Evolutionary conservation across 2,329 filamentous ascomycete genomes (phyloP).

Genomic region (Cordyceps sp.): DNA sequence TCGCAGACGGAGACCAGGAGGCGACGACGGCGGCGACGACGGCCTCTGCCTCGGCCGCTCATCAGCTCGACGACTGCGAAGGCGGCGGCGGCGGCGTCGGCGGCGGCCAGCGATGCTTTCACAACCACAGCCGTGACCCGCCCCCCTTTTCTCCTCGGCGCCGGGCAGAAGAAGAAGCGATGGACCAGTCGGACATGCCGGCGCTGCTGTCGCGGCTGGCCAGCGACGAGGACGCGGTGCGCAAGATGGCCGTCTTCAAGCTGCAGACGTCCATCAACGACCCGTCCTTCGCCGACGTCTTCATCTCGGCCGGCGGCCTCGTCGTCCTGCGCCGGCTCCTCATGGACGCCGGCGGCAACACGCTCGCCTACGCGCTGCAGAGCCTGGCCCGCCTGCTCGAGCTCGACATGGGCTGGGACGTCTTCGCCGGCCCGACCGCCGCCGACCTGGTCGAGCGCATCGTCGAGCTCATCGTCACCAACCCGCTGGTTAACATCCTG

Average conservation of each 20-base stretch:
- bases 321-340: slow-evolving; percentile 67
- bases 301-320: slow-evolving; percentile 79
- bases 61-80: neutral
- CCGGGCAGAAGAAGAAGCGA: slow-evolving; percentile 10
- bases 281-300: slow-evolving; percentile 89
- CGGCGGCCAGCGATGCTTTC: too few relatives aligned
- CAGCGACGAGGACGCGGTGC: slow-evolving; percentile 70
- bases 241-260: slow-evolving; percentile 99
- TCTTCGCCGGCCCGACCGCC: slow-evolving; percentile 46
- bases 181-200: slow-evolving; percentile 54
- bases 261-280: slow-evolving; percentile 91
- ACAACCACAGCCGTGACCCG: neutral
- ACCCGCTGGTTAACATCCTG: slow-evolving; percentile 93
- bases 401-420: slow-evolving; percentile 96
- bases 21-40: too few relatives aligned
- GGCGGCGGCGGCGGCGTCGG: too few relatives aligned
- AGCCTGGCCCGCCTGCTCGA: slow-evolving; percentile 77
- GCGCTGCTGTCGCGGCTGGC: slow-evolving; percentile 46
- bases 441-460: slow-evolving; percentile 58
- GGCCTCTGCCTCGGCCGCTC: neutral
- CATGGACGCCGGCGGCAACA: slow-evolving; percentile 78
- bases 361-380: slow-evolving; percentile 84
- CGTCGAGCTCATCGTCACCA: slow-evolving; percentile 84
- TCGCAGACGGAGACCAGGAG: too few relatives aligned
- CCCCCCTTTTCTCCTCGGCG: neutral